Evolutionary conservation across 129 eudicot genomes (phyloP), one percentile per base, ranked within the genome.

Genomic region (Escallonia herrerae): DNA sequence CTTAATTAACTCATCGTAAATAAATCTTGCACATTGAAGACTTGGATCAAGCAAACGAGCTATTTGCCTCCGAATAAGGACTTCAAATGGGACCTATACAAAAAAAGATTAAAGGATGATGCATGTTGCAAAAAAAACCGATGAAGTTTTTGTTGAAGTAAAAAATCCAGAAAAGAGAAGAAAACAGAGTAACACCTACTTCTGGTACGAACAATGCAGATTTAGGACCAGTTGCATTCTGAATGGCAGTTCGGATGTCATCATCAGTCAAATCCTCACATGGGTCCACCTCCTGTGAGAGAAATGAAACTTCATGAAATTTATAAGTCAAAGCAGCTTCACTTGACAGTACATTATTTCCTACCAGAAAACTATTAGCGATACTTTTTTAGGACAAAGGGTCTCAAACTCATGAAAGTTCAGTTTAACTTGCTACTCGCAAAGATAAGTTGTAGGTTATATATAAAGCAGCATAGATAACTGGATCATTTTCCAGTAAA

Each of bases 21-120:
- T 82, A 66, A 94, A 94, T 74, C 96, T 86, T 43, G 99, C 96
- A 84, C 99, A 94, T 53, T 94, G 99, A 58, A 94, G 90, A 79
- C 99, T 94, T n/a, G 97, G 99, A 74, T 94, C 99, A 70, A 94
- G 65, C 67, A 94, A 66, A 40, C 97, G 98, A 61, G 95, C 91
- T 60, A 93, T 89, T 56, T 93, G 95, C 71, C 95, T 83, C 70
- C 95, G 82, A 64, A 94, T 65, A 69, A 94, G 96, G 74, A 89
- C 95, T 82, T 88, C 99, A 89, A 94, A 94, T 8, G 99, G 99
- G 60, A 89, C 83, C 99, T 89, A 68, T 72, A 74, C n/a, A 73
- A 58, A 53, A 8, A 7, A 7, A 39, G 33, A 7, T 38, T 14
- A 8, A 14, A 11, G 10, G 7, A 42, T 56, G 2, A 40, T 15